Evolutionary conservation across 257 asterid genomes (phyloP).

Genomic region (Ocimum tenuiflorum): DNA sequence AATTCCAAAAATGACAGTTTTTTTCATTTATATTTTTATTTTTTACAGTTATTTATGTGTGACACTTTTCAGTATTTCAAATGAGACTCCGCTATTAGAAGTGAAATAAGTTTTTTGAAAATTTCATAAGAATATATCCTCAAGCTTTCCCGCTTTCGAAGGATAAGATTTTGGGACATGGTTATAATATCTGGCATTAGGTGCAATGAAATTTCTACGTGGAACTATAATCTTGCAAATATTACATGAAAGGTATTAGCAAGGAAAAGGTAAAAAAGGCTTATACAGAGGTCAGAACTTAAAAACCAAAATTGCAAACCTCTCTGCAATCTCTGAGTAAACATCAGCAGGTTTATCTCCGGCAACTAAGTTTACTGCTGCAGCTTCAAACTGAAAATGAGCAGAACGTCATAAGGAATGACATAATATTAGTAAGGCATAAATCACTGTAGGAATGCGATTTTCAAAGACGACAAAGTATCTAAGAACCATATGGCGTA

Average conservation of each 20-base stretch:
- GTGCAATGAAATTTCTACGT: neutral
- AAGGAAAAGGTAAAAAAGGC: neutral
- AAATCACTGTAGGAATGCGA: neutral
- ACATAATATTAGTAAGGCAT: neutral
- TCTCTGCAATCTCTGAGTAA: conserved; percentile 90
- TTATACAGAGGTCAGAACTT: conserved; percentile 3
- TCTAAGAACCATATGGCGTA: conserved; percentile 30
- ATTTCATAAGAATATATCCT: neutral
- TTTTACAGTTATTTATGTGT: too few species aligned
- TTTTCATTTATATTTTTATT: too few species aligned
- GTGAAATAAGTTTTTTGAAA: too few species aligned
- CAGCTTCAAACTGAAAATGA: conserved; percentile 73
- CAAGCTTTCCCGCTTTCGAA: too few species aligned
- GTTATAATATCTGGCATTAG: neutral
- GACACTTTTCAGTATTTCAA: too few species aligned
- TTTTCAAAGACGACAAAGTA: conserved; percentile 8
- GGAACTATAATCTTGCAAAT: neutral
- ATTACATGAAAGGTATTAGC: neutral
- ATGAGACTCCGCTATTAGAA: too few species aligned
- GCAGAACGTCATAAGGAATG: conserved; percentile 11
- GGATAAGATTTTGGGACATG: neutral
- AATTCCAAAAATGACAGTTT: too few species aligned
- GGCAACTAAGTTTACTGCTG: conserved; percentile 92
- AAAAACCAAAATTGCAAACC: conserved; percentile 37
- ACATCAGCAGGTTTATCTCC: conserved; percentile 88